Evolutionary conservation across 2,329 filamentous ascomycete species (phyloP).

Genomic region (Fusarium sp.): DNA sequence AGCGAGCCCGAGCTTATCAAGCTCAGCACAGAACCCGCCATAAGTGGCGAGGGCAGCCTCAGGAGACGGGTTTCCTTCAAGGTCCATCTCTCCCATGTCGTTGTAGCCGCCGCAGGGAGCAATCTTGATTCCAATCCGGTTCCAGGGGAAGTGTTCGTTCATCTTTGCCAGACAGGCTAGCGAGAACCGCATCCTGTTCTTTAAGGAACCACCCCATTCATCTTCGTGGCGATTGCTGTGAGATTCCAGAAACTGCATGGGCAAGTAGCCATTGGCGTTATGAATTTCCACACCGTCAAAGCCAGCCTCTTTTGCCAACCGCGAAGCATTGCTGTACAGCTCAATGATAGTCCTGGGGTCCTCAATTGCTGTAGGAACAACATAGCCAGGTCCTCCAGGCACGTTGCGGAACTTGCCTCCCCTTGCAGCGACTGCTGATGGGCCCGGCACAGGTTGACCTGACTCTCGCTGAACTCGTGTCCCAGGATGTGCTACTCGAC

Average conservation of each 20-base stretch:
- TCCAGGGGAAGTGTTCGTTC: not conserved
- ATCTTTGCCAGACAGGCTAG: not conserved
- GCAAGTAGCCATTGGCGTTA: constrained; percentile 68
- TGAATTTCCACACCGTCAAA: constrained; percentile 73
- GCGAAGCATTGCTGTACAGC: not conserved
- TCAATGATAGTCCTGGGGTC: not conserved
- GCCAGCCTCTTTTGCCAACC: not conserved
- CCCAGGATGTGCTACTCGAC: not conserved
- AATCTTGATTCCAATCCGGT: not conserved
- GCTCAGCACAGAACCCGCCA: not conserved
- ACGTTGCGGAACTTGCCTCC: not conserved
- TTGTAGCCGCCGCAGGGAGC: not conserved
- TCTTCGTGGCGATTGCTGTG: constrained; percentile 62
- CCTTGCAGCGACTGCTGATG: not conserved
- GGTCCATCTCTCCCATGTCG: not conserved
- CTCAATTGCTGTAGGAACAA: not conserved
- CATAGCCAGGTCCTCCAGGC: not conserved
- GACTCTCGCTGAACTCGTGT: not conserved
- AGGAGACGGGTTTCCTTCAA: not conserved
- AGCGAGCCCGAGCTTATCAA: not conserved
- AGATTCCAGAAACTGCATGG: constrained; percentile 59
- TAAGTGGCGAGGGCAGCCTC: not conserved
- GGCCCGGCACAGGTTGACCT: not conserved
- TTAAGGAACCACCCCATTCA: constrained; percentile 60
- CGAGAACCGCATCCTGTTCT: not conserved